Conservation (phyloP, 2,329 filamentous ascomycete genomes). For the Fusarium burgessii region DNA sequence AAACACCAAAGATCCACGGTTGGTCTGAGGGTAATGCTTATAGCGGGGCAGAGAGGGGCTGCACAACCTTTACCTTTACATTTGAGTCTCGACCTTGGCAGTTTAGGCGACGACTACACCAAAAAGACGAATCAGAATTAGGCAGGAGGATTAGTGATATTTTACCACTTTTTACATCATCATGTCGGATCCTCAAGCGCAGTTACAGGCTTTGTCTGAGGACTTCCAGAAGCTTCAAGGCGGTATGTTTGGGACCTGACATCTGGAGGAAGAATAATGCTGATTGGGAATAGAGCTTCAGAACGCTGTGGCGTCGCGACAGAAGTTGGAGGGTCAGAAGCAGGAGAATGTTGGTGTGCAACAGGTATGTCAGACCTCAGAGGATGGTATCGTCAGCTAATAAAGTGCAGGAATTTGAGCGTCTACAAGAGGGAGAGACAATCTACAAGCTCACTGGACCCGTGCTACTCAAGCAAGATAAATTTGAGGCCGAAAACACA, state of each 20-base stretch:
- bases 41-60: conserved; percentile 52
- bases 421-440: conserved; percentile 81
- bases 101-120: conserved; percentile 31
- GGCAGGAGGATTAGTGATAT: conserved; percentile 1
- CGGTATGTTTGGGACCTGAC: conserved; percentile 66
- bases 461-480: conserved; percentile 94
- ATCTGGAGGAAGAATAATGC: background rate
- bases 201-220: conserved; percentile 85
- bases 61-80: conserved; percentile 28
- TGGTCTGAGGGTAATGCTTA: conserved; percentile 47
- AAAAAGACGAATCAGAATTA: conserved; percentile 16
- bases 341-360: conserved; percentile 93
- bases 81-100: conserved; percentile 2
- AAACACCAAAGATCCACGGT: conserved; percentile 48
- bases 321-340: conserved; percentile 93
- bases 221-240: conserved; percentile 89
- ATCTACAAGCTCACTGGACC: conserved; percentile 98
- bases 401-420: conserved; percentile 77
- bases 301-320: conserved; percentile 78
- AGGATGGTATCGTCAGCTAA: conserved; percentile 20
- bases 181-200: conserved; percentile 81
- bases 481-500: conserved; percentile 86
- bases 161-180: conserved; percentile 7
- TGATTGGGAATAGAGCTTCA: conserved; percentile 75
- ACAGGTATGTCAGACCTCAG: conserved; percentile 63